Conservation (phyloP, 73 alveolate species). For the Blepharisma stoltei region DNA sequence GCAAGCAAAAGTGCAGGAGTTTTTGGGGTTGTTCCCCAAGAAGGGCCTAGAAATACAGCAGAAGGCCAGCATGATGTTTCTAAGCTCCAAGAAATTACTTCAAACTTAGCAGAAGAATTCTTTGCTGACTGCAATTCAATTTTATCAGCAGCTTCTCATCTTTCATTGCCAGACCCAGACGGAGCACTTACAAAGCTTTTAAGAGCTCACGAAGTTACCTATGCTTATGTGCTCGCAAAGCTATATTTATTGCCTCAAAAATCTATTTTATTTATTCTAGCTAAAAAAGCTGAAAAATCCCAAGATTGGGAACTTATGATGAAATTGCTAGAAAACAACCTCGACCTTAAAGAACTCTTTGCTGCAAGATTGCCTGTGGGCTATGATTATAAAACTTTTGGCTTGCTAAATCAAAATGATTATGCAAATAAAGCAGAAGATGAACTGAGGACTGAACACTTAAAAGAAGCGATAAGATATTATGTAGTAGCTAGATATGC, state of each 20-base stretch:
- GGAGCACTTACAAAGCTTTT: not conserved
- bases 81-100: not conserved
- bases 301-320: not conserved
- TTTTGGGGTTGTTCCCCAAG: not conserved
- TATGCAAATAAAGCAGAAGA: slow-evolving; percentile 19
- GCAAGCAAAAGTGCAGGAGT: slow-evolving; percentile 15
- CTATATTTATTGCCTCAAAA: not conserved
- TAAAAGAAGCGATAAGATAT: slow-evolving; percentile 6
- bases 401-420: not conserved
- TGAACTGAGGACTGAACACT: not conserved
- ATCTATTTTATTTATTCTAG: not conserved
- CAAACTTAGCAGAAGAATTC: not conserved
- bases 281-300: slow-evolving; percentile 1
- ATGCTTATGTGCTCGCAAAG: not conserved
- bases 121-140: not conserved
- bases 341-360: not conserved
- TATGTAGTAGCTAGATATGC: not conserved
- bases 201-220: not conserved
- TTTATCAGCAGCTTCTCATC: slow-evolving; percentile 7
- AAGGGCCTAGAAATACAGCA: not conserved
- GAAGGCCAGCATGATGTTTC: not conserved
- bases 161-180: not conserved
- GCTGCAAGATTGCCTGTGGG: not conserved
- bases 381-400: not conserved
- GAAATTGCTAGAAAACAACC: not conserved